Evolutionary conservation across 2,329 filamentous ascomycete species (phyloP).

Genomic region (Fragosphaeria purpurea): DNA sequence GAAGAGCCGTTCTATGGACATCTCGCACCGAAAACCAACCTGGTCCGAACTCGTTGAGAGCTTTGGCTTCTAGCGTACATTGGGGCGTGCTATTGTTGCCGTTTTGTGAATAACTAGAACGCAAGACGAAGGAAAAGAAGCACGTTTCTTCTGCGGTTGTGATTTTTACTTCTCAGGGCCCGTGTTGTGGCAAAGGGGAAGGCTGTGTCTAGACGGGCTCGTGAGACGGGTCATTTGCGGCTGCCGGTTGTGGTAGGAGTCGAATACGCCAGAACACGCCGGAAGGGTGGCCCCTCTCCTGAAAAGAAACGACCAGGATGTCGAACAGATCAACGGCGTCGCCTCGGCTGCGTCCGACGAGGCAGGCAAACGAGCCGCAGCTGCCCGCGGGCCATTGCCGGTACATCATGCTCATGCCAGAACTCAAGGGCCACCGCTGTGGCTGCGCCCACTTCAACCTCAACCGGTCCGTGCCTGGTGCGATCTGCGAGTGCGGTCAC

Average conservation of each 20-base stretch:
- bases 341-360: conserved; percentile 18
- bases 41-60: not conserved
- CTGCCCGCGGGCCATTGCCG: conserved; percentile 50
- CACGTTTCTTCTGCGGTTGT: too few relatives aligned
- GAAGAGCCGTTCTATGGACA: conserved; percentile 14
- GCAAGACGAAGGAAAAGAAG: too few relatives aligned
- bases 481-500: conserved; percentile 49
- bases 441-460: conserved; percentile 48
- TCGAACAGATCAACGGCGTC: conserved; percentile 19
- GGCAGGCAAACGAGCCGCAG: conserved; percentile 30
- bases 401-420: conserved; percentile 47
- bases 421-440: conserved; percentile 48
- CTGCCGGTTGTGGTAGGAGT: too few relatives aligned
- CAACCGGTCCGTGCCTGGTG: conserved; percentile 42
- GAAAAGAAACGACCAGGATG: not conserved
- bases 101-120: too few relatives aligned
- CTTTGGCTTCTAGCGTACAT: conserved; percentile 3
- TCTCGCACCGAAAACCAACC: conserved; percentile 3
- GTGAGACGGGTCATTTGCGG: too few relatives aligned
- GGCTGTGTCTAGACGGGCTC: too few relatives aligned
- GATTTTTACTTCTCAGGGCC: too few relatives aligned
- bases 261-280: too few relatives aligned
- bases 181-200: too few relatives aligned
- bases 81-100: not conserved
- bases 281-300: too few relatives aligned